Conservation (phyloP, 345 rosid species). For the Anastatica hierochuntica region DNA sequence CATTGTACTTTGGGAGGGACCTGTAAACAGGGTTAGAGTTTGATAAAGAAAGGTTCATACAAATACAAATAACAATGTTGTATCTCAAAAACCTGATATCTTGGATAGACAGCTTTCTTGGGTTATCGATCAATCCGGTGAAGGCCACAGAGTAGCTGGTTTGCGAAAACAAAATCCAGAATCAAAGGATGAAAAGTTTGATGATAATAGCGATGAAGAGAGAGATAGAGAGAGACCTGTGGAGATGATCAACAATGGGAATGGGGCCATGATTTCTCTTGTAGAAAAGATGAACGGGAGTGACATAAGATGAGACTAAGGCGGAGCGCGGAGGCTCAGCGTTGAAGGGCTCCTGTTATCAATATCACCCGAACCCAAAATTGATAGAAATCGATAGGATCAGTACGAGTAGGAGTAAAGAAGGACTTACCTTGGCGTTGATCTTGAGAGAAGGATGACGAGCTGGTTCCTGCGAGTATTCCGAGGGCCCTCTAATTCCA, state of each 20-base stretch:
- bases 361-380: too few species aligned
- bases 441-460: slow-evolving; percentile 64
- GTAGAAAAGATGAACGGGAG: slow-evolving; percentile 83
- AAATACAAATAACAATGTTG: neutral
- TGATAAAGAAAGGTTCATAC: neutral
- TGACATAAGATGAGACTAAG: slow-evolving; percentile 56
- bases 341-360: slow-evolving; percentile 91
- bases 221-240: too few species aligned
- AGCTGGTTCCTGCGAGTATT: slow-evolving; percentile 66
- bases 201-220: too few species aligned
- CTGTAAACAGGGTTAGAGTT: slow-evolving; percentile 23
- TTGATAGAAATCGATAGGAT: too few species aligned
- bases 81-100: slow-evolving; percentile 56
- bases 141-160: slow-evolving; percentile 45
- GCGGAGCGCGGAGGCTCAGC: slow-evolving; percentile 86
- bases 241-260: slow-evolving; percentile 66
- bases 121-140: slow-evolving; percentile 41
- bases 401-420: neutral
- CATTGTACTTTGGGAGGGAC: slow-evolving; percentile 65
- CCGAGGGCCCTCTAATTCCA: slow-evolving; percentile 62
- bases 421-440: slow-evolving; percentile 54
- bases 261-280: slow-evolving; percentile 95
- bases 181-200: too few species aligned
- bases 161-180: too few species aligned
- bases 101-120: slow-evolving; percentile 48